These are phyloP conservation scores for Casuarina cunninghamiana DNA, from an alignment of 306 rosid genomes.

Conservation along the genomic window DNA sequence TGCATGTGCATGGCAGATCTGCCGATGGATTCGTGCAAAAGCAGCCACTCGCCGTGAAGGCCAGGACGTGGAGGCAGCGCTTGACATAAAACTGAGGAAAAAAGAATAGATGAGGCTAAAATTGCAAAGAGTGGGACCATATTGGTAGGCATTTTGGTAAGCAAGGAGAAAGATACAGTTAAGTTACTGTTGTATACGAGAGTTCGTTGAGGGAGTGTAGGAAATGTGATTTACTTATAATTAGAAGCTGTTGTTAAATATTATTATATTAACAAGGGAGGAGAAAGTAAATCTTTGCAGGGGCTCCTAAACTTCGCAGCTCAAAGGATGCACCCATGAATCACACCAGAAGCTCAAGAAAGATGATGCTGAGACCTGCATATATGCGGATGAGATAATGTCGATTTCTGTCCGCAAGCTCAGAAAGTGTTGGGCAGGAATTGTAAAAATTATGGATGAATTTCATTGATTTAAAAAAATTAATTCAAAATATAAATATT, in stretches of 20 bases:
- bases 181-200: too few species aligned
- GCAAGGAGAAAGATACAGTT: constrained; percentile 3
- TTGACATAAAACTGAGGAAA: constrained; percentile 16
- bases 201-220: constrained; percentile 23
- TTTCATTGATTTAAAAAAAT: too few species aligned
- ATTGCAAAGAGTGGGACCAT: constrained; percentile 5
- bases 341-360: constrained; percentile 33
- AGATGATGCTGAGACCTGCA: constrained; percentile 24
- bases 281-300: constrained; percentile 26
- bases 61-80: neutral
- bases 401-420: neutral
- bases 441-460: too few species aligned
- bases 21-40: constrained; percentile 58
- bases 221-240: constrained; percentile 13
- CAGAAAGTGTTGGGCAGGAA: too few species aligned
- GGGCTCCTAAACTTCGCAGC: constrained; percentile 19
- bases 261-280: neutral
- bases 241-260: neutral
- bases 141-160: neutral
- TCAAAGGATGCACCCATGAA: constrained; percentile 26
- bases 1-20: constrained; percentile 94
- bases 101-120: constrained; percentile 10
- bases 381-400: neutral
- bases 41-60: constrained; percentile 56
- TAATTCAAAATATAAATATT: too few species aligned